Evolutionary conservation across 306 rosid genomes (phyloP), one percentile per base, ranked within the genome.

Genomic region (Begonia loranthoides): DNA sequence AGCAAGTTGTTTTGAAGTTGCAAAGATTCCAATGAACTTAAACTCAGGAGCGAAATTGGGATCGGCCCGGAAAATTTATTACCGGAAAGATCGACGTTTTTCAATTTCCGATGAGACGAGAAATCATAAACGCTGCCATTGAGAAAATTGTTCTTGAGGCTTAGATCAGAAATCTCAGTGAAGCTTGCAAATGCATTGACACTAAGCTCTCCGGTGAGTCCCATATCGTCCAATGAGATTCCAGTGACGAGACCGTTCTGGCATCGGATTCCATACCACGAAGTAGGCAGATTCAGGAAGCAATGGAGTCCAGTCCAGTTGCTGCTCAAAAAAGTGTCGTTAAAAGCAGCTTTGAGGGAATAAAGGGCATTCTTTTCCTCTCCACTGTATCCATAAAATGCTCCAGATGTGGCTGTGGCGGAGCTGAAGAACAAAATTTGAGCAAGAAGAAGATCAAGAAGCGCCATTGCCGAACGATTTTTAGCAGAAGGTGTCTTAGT

Each of bases 211-310:
- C 77, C 74, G 1, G 9, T 17, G 41, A 81, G 61, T 17, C 60
- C 65, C 60, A 66, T 52, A 39, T 34, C 28, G 33, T 66, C 71
- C 60, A 77, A 49, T 1, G 17, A 48, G 17, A 77, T 45, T 1
- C 45, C 56, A 0, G 58, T 39, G 46, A 81, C 67, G 12, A 17
- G 65, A 13, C 79, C 81, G 39, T 41, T 3, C 12, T 16, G 16
- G 45, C 89, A 81, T 41, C 15, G 77, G 56, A 81, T 46, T 19
- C 84, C 89, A 10, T 34, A 50, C 89, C 79, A 81, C 3, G 17
- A 54, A 3, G 87, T 55, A 6, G 58, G 28, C 17, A 22, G 36
- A 44, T 8, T 38, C 17, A 1, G 9, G 64, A 44, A 14, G 71
- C 81, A 81, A 24, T 58, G 77, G 51, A 28, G 10, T 17, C 75